Evolutionary conservation across 768 basidiomycete genomes (phyloP), one percentile per base, ranked within the genome.

Genomic region (Mycena latifolia): DNA sequence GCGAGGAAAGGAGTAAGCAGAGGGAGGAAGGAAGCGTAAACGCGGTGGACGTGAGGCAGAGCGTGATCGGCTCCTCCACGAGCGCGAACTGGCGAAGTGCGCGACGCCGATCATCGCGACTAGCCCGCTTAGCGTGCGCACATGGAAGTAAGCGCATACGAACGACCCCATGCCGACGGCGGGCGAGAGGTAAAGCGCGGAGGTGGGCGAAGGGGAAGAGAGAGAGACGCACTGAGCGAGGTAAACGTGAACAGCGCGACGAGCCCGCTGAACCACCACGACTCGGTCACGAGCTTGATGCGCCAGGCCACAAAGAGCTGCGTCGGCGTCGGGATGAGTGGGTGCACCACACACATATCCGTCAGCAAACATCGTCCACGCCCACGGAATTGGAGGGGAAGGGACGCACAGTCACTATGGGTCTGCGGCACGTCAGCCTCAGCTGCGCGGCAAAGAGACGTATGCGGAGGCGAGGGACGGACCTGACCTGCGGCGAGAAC

Each of bases 251-350:
- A 20, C 6, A 66, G 17, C 0, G 56, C 65, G 12, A 70, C 69
- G 29, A 66, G 3, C 0, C 25, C 65, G 11, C 61, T 27, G 18
- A 55, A 57, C 65, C 61, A 66, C 10, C 43, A 59, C 1, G 52
- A 56, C 17, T 61, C 63, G 0, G 69, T 70, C 24, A 70, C 58
- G 2, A 41, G 56, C 1, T 52, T 12, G 20, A 70, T 70, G 15
- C 69, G 64, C 69, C 69, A 70, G 3, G 69, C 69, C 56, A 66
- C 55, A 52, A 70, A 70, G 11, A 70, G 69, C 37, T 70, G 69
- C 3, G 39, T 41, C 5, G 69, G 69, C 0, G 69, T 70, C 12
- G 69, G 66, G 2, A 70, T 70, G 0, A 70, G 37, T 2, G 52
- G 29, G 64, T 69, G 48, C 11, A 5, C n/a, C n/a, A 22, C 10